These are phyloP conservation scores for Calocera viscosa DNA, from an alignment of 768 basidiomycete species.

Conservation along the genomic window DNA sequence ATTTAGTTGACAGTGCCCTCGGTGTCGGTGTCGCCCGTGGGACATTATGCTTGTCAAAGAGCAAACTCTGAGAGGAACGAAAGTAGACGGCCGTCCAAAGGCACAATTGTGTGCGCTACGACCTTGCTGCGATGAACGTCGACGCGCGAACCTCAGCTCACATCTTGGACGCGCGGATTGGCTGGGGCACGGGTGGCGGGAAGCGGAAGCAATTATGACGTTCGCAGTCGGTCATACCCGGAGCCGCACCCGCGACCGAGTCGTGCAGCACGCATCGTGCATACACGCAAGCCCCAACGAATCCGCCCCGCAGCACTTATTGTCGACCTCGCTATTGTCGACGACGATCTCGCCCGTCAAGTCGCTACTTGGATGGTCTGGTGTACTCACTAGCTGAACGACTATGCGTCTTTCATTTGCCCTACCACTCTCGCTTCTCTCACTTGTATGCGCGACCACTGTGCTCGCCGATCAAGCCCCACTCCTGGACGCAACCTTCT, in stretches of 20 bases:
- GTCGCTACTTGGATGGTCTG: neutral
- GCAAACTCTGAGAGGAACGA: too few relatives aligned
- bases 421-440: conserved; percentile 1
- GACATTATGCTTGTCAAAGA: too few relatives aligned
- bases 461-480: neutral
- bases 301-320: neutral
- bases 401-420: neutral
- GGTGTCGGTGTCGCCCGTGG: too few relatives aligned
- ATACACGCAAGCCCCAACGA: neutral
- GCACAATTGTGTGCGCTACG: neutral
- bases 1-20: too few relatives aligned
- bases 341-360: neutral
- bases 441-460: neutral
- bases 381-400: neutral
- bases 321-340: neutral
- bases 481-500: neutral
- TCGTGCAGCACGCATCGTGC: neutral
- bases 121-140: neutral
- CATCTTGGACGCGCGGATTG: neutral
- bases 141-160: neutral
- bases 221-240: neutral
- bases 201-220: neutral
- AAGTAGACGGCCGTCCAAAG: too few relatives aligned
- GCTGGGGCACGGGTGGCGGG: neutral
- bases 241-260: neutral